phyloP scores from a whole-genome alignment of 2,329 filamentous ascomycete species.

The Verticillium isaacii region DNA sequence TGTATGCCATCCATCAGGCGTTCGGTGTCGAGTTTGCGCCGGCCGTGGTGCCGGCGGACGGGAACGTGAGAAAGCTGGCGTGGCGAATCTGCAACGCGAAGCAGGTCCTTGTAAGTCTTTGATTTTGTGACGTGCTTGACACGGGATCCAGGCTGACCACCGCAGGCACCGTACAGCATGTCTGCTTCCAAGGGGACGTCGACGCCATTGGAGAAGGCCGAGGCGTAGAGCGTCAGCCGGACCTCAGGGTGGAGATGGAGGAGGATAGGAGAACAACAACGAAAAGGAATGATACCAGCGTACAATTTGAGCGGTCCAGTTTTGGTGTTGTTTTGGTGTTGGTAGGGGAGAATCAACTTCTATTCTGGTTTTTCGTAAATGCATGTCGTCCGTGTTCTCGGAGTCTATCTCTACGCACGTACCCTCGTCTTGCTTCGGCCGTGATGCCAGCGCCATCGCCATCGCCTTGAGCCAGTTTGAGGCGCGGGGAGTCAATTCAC shows the following conservation, averaged over 20 bases:
- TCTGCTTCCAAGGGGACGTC: constrained; percentile 57
- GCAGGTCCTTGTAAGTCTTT: constrained; percentile 73
- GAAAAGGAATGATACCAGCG: not conserved
- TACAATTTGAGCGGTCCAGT: not conserved
- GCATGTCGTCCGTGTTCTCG: not conserved
- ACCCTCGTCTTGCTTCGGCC: too few relatives aligned
- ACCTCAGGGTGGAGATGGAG: not conserved
- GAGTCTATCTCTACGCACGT: not conserved
- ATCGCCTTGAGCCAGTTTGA: too few relatives aligned
- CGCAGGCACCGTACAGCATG: constrained; percentile 68
- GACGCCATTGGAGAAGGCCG: constrained; percentile 33
- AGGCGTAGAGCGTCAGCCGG: not conserved
- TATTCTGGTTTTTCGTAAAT: not conserved
- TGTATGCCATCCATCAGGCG: constrained; percentile 94
- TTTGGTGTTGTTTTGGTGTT: not conserved
- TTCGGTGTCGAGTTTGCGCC: constrained; percentile 95
- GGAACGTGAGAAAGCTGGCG: constrained; percentile 82
- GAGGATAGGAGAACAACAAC: not conserved
- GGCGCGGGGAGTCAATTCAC: too few relatives aligned
- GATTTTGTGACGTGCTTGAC: not conserved
- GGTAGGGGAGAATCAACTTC: not conserved
- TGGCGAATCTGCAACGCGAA: constrained; percentile 97
- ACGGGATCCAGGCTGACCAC: not conserved
- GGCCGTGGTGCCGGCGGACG: constrained; percentile 87
- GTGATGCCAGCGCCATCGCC: too few relatives aligned